Evolutionary conservation across 2,329 filamentous ascomycete genomes (phyloP), one percentile per base, ranked within the genome.

Genomic region (Hypomyces perniciosus): DNA sequence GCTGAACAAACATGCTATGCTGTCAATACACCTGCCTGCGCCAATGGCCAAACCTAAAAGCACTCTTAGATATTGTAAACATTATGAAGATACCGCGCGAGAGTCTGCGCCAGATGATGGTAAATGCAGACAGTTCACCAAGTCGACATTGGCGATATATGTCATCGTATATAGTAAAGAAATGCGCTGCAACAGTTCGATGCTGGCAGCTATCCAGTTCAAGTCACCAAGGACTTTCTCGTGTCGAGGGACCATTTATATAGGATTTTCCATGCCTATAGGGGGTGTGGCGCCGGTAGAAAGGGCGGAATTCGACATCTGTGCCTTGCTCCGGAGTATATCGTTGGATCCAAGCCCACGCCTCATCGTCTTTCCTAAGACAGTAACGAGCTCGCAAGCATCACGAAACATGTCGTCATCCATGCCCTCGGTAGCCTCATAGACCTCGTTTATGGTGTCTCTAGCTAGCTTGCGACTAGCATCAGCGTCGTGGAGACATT

Each of bases 341-440:
- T 67, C 67, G 52, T 59, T 68, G 3, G 70, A 66, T 5, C 68
- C 72, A 3, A 83, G 65, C 2, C 86, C 86, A 45, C 90, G 80
- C 69, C 87, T 91, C 79, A 91, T 89, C 84, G 96, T 93, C 62
- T 85, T 88, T 6, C 89, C 90, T 1, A 97, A 69, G 0, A 93
- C 84, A 1, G 87, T 86, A 7, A 97, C 91, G 9, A 96, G 77
- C 61, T 92, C 87, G 52, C 90, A 90, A 0, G 91, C 90, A 66
- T 97, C 93, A 57, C 87, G 83, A 65, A 96, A 99, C 75, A 93
- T 95, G 58, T 95, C 90, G 62, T 97, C 91, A 53, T 95, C 89
- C 83, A 97, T 92, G 20, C 88, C 89, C 67, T 96, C 91, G 48
- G 86, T 84, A 1, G 90, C 90, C 51, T 90, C 86, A 64, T 96